Conservation (phyloP, 1,284 basidiomycete genomes). For the Ganoderma boninense region DNA sequence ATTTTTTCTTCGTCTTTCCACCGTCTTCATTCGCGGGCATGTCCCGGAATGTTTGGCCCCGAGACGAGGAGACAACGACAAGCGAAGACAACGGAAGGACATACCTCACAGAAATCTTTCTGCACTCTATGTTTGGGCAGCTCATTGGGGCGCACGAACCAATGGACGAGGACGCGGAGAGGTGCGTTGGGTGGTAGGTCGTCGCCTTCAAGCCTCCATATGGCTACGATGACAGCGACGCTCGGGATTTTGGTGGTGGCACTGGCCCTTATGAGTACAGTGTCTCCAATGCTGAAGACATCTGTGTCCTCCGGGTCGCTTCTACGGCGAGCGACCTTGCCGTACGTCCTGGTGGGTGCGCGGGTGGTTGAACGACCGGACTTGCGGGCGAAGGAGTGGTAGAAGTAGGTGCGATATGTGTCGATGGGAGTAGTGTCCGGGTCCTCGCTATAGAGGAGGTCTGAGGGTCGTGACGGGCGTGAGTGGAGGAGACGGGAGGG, state of each 20-base stretch:
- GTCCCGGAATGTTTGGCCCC: too few species aligned
- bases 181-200: constrained; percentile 38
- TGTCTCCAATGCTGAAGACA: constrained; percentile 64
- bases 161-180: constrained; percentile 69
- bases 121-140: constrained; percentile 64
- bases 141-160: constrained; percentile 73
- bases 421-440: constrained; percentile 23
- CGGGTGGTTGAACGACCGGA: neutral
- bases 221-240: constrained; percentile 68
- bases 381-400: constrained; percentile 25
- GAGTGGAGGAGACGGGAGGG: constrained; percentile 28
- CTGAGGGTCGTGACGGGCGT: constrained; percentile 29
- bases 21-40: too few species aligned
- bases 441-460: constrained; percentile 35
- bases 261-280: constrained; percentile 67
- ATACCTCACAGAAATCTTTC: constrained; percentile 63
- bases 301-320: constrained; percentile 6
- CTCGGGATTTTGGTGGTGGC: constrained; percentile 55
- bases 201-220: constrained; percentile 62
- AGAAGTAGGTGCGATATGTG: constrained; percentile 36
- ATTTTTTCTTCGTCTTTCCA: too few species aligned
- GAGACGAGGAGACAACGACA: neutral
- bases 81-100: constrained; percentile 27
- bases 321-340: constrained; percentile 22
- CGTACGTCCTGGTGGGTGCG: constrained; percentile 28